phyloP scores from a whole-genome alignment of 2,329 filamentous ascomycete species.

The Curvularia sp. region DNA sequence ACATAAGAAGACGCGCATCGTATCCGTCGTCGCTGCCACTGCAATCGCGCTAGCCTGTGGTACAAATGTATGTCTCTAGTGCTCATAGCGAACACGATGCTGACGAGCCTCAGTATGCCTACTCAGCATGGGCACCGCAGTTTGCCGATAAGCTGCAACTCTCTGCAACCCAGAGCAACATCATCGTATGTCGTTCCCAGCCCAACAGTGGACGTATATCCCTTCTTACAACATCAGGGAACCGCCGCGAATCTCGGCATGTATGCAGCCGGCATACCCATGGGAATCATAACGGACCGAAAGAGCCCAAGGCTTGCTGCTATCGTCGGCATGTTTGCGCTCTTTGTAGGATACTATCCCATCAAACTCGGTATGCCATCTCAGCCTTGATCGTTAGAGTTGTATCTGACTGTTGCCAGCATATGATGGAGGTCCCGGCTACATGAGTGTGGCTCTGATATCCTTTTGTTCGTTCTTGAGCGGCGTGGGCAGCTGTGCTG shows the following conservation, averaged over 20 bases:
- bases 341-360: slow-evolving; percentile 84
- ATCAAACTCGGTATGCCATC: slow-evolving; percentile 67
- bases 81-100: slow-evolving; percentile 12
- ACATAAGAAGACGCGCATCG: slow-evolving; percentile 70
- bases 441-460: slow-evolving; percentile 64
- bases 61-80: slow-evolving; percentile 73
- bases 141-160: slow-evolving; percentile 87
- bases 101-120: slow-evolving; percentile 77
- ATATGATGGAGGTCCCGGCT: slow-evolving; percentile 71
- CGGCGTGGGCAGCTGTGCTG: slow-evolving; percentile 86
- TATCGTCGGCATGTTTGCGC: slow-evolving; percentile 73
- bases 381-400: background rate
- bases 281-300: slow-evolving; percentile 85
- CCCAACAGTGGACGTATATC: background rate
- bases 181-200: slow-evolving; percentile 69
- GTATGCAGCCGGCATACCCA: slow-evolving; percentile 88
- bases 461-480: slow-evolving; percentile 87
- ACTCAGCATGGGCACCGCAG: slow-evolving; percentile 96
- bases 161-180: slow-evolving; percentile 89
- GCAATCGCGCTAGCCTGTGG: slow-evolving; percentile 87
- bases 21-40: slow-evolving; percentile 86
- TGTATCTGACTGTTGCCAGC: slow-evolving; percentile 59
- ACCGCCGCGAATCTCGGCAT: slow-evolving; percentile 88
- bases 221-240: slow-evolving; percentile 51
- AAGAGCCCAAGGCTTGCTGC: slow-evolving; percentile 82